Base-by-base conservation (phyloP, 1,139 yeast species). In the Arxiozyma bovina region DNA sequence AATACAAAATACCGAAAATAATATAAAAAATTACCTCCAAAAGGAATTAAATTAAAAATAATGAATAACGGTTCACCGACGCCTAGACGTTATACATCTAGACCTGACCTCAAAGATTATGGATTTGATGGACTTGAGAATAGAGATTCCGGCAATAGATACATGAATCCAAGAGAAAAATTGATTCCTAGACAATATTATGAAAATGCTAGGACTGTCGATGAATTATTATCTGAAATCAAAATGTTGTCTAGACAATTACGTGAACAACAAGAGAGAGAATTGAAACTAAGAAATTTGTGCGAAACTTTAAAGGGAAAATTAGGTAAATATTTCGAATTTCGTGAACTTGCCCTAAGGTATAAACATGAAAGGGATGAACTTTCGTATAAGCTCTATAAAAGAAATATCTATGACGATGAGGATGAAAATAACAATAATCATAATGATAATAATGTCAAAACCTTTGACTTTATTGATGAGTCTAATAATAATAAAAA, bases 61-160 rank as follows among this genome's bases (percentile, higher is more conserved):
- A 61, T 60, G 64, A 58, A 46, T 34, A 46, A 61, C 48, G 53
- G 54, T 25, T 60, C 64, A 20, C 64, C 65, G 4, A 62, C 65
- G 7, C 65, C 64, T 23, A 57, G 54, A 45, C 60, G 65, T 45
- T 61, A 62, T 51, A 48, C 48, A 25, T 53, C 62, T 42, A 54
- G 59, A 44, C 40, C 42, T 9, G 50, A 43, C 15, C 40, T 43
- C 11, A 40, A 52, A 42, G 43, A 51, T 21, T 55, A 51, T 44
- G 52, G 52, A 27, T 5, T 27, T 27, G 30, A 27, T 27, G 30
- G 30, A 11, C 30, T 27, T 7, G 30, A 27, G 9, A 27, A 27
- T 27, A 27, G 30, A n/a, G 21, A 46, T 27, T 23, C 15, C 21
- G 21, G 40, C 38, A 46, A 42, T 18, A 27, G 41, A 20, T 25